Percentiles rank a stretch among this genome's conserved stretches.
Evolutionary conservation across 768 basidiomycete genomes (phyloP).

Genomic region (Boletus pseudo-olivaceus): DNA sequence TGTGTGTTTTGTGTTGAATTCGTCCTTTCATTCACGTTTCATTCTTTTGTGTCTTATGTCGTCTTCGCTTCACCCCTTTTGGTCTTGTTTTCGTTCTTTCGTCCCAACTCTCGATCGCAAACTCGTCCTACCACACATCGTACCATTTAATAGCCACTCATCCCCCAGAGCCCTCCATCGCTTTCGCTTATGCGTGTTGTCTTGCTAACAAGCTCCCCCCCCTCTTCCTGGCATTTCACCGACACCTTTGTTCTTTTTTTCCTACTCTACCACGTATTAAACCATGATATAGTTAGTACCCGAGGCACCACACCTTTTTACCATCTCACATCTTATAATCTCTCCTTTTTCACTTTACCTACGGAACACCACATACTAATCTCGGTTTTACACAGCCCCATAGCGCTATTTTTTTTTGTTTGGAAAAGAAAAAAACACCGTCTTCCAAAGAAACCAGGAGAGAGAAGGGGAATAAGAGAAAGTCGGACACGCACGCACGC

Average conservation of each 20-base stretch:
- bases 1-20: not conserved
- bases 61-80: not conserved
- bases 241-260: not conserved
- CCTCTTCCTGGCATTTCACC: not conserved
- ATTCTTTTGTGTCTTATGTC: conserved; percentile 2
- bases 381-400: too few species aligned
- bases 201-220: conserved; percentile 1
- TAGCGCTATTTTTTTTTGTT: not conserved
- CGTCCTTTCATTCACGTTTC: not conserved
- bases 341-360: not conserved
- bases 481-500: not conserved
- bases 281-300: not conserved
- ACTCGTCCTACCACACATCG: conserved; percentile 11
- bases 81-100: not conserved
- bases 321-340: not conserved
- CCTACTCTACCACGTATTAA: not conserved
- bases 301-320: not conserved
- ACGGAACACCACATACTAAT: not conserved
- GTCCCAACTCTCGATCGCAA: not conserved
- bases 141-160: conserved; percentile 24
- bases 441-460: not conserved
- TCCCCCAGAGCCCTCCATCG: not conserved
- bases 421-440: too few species aligned
- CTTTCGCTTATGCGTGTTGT: conserved; percentile 26
- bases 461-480: not conserved